Percentiles rank a stretch among this genome's conserved stretches.
Conservation (phyloP, 305 asterid genomes). For the Fraxinus platypoda region DNA sequence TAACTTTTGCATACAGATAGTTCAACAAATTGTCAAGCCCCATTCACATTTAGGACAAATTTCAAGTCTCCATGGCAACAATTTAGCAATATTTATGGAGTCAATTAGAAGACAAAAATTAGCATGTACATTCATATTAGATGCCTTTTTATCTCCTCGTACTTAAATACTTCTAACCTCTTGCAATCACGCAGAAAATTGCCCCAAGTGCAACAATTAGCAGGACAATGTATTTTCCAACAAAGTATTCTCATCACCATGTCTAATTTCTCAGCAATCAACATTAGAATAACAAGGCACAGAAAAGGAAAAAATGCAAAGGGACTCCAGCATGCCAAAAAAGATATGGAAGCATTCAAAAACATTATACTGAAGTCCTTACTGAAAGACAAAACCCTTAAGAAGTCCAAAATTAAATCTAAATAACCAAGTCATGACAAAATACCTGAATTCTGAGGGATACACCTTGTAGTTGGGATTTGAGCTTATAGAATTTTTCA, state of each 20-base stretch:
- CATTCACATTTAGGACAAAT: background rate
- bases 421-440: background rate
- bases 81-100: background rate
- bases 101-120: background rate
- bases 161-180: background rate
- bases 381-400: background rate
- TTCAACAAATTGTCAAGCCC: background rate
- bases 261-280: background rate
- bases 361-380: background rate
- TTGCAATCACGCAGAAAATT: background rate
- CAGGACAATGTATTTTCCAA: background rate
- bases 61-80: background rate
- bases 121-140: background rate
- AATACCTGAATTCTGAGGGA: constrained; percentile 94
- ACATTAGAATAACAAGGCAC: background rate
- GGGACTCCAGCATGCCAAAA: background rate
- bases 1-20: background rate
- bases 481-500: constrained; percentile 93
- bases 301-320: too few species aligned
- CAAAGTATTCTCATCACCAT: background rate
- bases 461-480: constrained; percentile 98
- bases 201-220: background rate
- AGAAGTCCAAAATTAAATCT: background rate
- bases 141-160: background rate
- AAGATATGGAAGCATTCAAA: background rate